Conservation (phyloP, 352 stramenopile species). For the Thalassiosira exigua region DNA sequence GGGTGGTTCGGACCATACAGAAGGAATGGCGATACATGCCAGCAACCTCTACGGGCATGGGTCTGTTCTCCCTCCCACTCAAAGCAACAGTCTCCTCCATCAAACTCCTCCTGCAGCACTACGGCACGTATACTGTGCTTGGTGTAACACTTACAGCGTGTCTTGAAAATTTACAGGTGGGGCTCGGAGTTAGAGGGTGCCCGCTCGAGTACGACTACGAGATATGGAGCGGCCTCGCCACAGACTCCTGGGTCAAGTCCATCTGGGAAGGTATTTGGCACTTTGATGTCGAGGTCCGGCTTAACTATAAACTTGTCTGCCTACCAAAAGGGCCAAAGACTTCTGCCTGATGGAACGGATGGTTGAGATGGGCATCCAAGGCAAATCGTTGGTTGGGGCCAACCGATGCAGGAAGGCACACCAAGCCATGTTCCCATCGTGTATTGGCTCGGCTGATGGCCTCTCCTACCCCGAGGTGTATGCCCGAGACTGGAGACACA, state of each 20-base stretch:
- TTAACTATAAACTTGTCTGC: no score
- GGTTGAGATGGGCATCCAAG: no score
- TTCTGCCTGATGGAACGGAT: no score
- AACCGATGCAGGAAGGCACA: no score
- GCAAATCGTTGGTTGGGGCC: no score
- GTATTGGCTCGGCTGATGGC: no score
- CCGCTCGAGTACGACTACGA: background rate
- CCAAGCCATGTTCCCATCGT: no score
- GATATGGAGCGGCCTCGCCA: background rate
- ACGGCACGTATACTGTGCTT: background rate
- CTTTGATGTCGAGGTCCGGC: background rate
- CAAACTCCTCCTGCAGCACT: conserved; percentile 13
- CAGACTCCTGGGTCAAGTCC: conserved; percentile 1
- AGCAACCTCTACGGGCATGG: background rate
- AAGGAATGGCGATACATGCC: conserved; percentile 9
- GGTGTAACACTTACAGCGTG: background rate
- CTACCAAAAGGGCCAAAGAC: no score
- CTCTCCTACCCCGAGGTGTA: no score
- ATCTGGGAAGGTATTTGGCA: background rate
- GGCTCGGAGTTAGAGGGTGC: background rate
- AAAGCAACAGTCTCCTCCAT: background rate
- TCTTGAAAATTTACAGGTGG: conserved; percentile 3
- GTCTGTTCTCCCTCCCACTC: background rate
- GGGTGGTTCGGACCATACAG: conserved; percentile 1
- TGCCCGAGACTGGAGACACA: no score